A percentile compares a stretch with the other conserved stretches of the same genome.
phyloP scores from a whole-genome alignment of 2,329 filamentous ascomycete species.

The Fusarium dlaminii region DNA sequence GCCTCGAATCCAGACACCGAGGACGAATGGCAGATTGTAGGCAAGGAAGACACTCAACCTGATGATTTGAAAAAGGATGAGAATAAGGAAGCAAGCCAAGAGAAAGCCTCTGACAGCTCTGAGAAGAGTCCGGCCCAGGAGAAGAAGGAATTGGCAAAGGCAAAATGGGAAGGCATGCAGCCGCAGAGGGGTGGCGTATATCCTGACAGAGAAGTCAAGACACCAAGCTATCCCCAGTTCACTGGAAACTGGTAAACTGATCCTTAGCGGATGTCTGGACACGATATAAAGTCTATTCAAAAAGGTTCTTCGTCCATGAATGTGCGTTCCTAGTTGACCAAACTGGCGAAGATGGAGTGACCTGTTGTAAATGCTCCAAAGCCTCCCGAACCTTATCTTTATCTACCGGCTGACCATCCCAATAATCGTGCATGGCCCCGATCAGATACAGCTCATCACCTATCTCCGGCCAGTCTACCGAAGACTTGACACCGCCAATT shows the following conservation, averaged over 20 bases:
- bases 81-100: accelerated
- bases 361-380: neutral
- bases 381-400: neutral
- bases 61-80: accelerated
- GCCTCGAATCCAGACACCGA: neutral
- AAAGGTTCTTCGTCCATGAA: neutral
- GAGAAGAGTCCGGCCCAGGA: neutral
- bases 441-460: neutral
- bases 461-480: conserved; percentile 10
- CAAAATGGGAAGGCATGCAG: neutral
- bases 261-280: accelerated
- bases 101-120: accelerated
- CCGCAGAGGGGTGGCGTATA: neutral
- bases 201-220: neutral
- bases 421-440: neutral
- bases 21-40: conserved; percentile 18
- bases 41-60: neutral
- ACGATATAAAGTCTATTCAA: neutral
- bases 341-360: neutral
- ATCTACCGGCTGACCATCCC: neutral
- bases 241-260: neutral
- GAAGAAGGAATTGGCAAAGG: neutral
- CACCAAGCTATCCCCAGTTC: neutral
- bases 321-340: neutral
- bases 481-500: neutral